A percentile compares a stretch with the other conserved stretches of the same genome.
Evolutionary conservation across 129 eudicot genomes (phyloP).

Genomic region (Kitagawia praeruptora): DNA sequence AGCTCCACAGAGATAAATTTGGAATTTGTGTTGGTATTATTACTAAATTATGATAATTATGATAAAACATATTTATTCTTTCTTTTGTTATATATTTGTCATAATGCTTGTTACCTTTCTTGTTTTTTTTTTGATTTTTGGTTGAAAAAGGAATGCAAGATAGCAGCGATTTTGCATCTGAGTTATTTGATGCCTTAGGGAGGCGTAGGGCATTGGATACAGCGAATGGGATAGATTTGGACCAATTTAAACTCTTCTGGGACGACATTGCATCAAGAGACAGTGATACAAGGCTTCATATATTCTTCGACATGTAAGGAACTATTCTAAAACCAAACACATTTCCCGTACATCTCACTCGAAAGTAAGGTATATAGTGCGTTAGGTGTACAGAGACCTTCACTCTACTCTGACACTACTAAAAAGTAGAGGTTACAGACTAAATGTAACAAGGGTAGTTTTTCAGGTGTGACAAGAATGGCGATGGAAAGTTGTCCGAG

Average conservation of each 20-base stretch:
- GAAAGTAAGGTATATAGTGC: background rate
- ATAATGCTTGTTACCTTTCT: background rate
- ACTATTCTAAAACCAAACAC: background rate
- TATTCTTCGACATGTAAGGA: conserved; percentile 88
- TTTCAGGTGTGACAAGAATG: conserved; percentile 97
- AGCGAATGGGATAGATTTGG: conserved; percentile 46
- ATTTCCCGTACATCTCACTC: background rate
- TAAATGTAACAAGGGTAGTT: background rate
- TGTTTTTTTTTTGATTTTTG: background rate
- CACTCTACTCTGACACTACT: background rate
- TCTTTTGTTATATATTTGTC: background rate
- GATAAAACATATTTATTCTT: background rate
- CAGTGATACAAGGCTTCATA: conserved; percentile 68
- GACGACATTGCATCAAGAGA: conserved; percentile 64
- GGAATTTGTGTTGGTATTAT: conserved; percentile 79
- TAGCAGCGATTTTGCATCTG: conserved; percentile 64
- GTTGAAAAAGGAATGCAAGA: conserved; percentile 71
- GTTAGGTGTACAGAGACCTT: background rate
- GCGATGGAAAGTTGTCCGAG: conserved; percentile 78
- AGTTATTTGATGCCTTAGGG: conserved; percentile 67
- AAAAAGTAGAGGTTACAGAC: background rate
- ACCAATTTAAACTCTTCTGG: conserved; percentile 60
- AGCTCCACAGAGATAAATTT: conserved; percentile 68
- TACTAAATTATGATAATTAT: background rate
- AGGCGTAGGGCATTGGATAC: conserved; percentile 49